Evolutionary conservation across 768 basidiomycete genomes (phyloP), one percentile per base, ranked within the genome.

Genomic region (Rhizopogon roseolus): DNA sequence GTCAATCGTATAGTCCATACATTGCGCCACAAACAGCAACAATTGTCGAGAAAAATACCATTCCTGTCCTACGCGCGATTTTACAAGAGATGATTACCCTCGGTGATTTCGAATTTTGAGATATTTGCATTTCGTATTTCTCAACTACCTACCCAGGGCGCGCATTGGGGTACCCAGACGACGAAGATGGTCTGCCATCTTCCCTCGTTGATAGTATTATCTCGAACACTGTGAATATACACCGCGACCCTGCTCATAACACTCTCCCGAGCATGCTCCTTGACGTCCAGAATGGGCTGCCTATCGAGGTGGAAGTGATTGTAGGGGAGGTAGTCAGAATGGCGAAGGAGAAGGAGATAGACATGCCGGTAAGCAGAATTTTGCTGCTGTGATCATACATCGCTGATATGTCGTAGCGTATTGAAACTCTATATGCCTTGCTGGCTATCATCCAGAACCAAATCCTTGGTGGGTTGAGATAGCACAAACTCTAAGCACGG

Each of bases 231-330:
- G 67, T 66, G 42, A 56, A 58, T 10, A 27, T 76, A 32, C 75
- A 85, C 56, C 61, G 58, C 32, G 57, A 57, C 25, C 72, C 83
- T 2, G 72, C 77, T 3, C 77, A 71, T 57, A 71, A 50, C 7
- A 77, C 83, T 48, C 71, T 74, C 48, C 76, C 82, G 4, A 86
- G 85, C 60, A 86, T 86, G 83, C 69, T 85, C 34, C 71, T 85
- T 48, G 46, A 48, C 19, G 70, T 71, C 19, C 71, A 79, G 60
- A 75, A 70, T 45, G 78, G 76, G 3, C 72, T 71, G 50, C 83
- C 86, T 38, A 78, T 86, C 55, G 86, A 88, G 67, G 78, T 87
- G 1, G 85, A 87, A 62, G 82, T 78, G 11, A 82, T 87, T 40
- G 54, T 86, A 4, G 85, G 86, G 0, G 78, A 84, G 55, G 77